phyloP scores from a whole-genome alignment of 176 grass and related monocot genomes.

The Carex littledalei region DNA sequence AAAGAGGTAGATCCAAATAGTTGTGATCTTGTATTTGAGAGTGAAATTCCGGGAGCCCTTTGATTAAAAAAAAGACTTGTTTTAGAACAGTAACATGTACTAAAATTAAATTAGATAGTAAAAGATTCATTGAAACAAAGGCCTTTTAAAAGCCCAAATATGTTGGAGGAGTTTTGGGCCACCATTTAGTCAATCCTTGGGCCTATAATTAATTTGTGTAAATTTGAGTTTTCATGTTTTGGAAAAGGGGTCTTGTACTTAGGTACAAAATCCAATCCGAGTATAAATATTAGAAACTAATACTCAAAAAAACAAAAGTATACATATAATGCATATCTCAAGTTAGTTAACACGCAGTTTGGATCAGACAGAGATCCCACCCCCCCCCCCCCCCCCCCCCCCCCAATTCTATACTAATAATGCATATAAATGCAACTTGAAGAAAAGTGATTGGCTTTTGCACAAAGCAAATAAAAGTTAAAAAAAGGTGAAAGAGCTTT shows the following conservation, averaged over 20 bases:
- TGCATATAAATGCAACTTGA: background rate
- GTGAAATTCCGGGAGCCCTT: background rate
- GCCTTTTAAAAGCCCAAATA: background rate
- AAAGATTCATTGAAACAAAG: background rate
- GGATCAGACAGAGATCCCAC: background rate
- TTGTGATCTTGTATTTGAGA: background rate
- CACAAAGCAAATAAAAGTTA: slow-evolving; percentile 19
- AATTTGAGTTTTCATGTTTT: background rate
- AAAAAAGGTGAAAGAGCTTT: slow-evolving; percentile 11
- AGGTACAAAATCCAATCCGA: background rate
- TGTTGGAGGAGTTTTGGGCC: background rate
- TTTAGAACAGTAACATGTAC: background rate
- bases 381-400: too few species aligned
- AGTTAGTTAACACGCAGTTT: background rate
- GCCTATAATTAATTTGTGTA: background rate
- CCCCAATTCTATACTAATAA: background rate
- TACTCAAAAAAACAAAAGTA: background rate
- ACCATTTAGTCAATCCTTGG: background rate
- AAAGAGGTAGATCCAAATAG: background rate
- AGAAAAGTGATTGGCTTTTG: slow-evolving; percentile 25
- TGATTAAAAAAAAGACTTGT: background rate
- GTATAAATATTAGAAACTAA: background rate
- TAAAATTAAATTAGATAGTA: background rate
- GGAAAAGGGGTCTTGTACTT: background rate
- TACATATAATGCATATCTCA: background rate